Evolutionary conservation across 495 filamentous ascomycete species (phyloP).

Genomic region (Penicillium waksmanii): DNA sequence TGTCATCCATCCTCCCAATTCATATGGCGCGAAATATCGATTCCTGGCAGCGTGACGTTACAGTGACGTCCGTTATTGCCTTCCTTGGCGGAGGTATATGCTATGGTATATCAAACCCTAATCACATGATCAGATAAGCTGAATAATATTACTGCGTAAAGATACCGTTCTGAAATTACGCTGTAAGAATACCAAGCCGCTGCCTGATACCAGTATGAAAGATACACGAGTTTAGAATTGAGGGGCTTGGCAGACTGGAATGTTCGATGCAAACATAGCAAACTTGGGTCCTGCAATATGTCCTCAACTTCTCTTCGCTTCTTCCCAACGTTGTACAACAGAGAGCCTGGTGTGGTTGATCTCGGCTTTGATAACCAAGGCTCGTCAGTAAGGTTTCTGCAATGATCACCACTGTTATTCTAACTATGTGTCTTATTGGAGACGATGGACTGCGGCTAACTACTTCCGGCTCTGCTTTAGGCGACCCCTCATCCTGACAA

Average conservation of each 20-base stretch:
- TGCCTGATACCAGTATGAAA: slow-evolving; percentile 9
- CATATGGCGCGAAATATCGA: no score
- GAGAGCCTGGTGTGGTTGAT: background rate
- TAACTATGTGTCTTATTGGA: no score
- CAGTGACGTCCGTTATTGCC: slow-evolving; percentile 8
- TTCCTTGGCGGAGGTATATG: slow-evolving; percentile 11
- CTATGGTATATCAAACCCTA: slow-evolving; percentile 8
- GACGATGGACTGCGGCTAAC: no score
- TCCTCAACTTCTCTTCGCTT: background rate
- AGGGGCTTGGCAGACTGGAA: slow-evolving; percentile 1
- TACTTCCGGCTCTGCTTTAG: no score
- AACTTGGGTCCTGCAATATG: background rate
- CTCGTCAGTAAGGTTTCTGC: no score
- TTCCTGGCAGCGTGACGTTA: background rate
- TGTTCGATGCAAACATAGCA: slow-evolving; percentile 1
- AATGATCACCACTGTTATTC: no score
- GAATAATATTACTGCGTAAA: slow-evolving; percentile 13
- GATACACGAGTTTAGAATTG: slow-evolving; percentile 3
- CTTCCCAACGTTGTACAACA: background rate
- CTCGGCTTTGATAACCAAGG: no score
- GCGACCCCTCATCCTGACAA: no score
- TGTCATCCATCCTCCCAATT: no score
- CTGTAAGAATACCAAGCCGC: slow-evolving; percentile 9
- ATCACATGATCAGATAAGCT: slow-evolving; percentile 10
- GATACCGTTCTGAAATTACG: slow-evolving; percentile 9